Conservation (phyloP, 2,329 filamentous ascomycete genomes). For the Plectosphaerella plurivora region DNA sequence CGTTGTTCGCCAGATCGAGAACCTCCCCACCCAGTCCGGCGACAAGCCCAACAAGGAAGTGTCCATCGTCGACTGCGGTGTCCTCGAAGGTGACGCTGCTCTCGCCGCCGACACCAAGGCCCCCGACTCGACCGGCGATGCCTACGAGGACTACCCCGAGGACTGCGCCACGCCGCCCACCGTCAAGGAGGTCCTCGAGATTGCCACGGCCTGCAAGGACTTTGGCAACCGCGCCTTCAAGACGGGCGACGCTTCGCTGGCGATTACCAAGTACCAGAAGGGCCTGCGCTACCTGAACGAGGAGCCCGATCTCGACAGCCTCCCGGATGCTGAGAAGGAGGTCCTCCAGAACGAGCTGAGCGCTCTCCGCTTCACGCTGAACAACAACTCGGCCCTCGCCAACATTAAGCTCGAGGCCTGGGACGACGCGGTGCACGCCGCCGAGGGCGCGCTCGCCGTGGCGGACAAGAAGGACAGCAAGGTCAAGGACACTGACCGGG, state of each 20-base stretch:
- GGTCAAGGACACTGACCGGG: slow-evolving; percentile 71
- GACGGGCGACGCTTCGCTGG: slow-evolving; percentile 62
- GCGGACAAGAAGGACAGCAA: slow-evolving; percentile 59
- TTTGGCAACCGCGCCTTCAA: slow-evolving; percentile 95
- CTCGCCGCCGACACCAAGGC: slow-evolving; percentile 61
- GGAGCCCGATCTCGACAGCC: slow-evolving; percentile 69
- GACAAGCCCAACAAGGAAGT: slow-evolving; percentile 77
- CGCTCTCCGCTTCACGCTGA: slow-evolving; percentile 75
- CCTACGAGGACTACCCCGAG: slow-evolving; percentile 93
- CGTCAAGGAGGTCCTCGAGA: slow-evolving; percentile 66
- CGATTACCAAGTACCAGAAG: slow-evolving; percentile 91
- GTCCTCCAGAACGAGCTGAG: slow-evolving; percentile 46
- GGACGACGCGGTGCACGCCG: slow-evolving; percentile 65
- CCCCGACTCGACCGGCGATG: slow-evolving; percentile 79
- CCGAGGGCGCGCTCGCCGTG: slow-evolving; percentile 68
- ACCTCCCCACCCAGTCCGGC: slow-evolving; percentile 64
- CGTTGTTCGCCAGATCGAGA: slow-evolving; percentile 85
- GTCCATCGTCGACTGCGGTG: slow-evolving; percentile 77
- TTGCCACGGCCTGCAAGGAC: slow-evolving; percentile 81
- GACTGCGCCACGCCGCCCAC: slow-evolving; percentile 65
- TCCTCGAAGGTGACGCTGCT: slow-evolving; percentile 70
- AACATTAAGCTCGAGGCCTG: slow-evolving; percentile 75
- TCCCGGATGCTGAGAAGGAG: slow-evolving; percentile 61
- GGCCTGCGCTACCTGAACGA: slow-evolving; percentile 84
- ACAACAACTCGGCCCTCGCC: slow-evolving; percentile 84